phyloP scores from a whole-genome alignment of 768 basidiomycete species.

The Suillus lakei region DNA sequence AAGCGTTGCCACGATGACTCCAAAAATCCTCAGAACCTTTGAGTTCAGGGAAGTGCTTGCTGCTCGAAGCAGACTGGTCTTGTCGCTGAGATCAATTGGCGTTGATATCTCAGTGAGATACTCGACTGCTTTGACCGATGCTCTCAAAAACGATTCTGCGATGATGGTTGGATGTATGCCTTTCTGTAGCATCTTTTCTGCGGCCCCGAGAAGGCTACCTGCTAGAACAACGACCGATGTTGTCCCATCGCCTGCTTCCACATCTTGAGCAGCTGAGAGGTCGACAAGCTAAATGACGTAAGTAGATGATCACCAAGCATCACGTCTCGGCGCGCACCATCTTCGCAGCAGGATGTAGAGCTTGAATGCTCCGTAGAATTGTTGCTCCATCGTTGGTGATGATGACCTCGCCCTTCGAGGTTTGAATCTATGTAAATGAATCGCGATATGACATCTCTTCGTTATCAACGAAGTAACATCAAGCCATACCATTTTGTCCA shows the following conservation, averaged over 20 bases:
- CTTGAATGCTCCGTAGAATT: slow-evolving; percentile 93
- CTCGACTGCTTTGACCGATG: slow-evolving; percentile 92
- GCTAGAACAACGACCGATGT: slow-evolving; percentile 97
- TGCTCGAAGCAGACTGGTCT: slow-evolving; percentile 82
- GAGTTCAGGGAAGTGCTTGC: slow-evolving; percentile 97
- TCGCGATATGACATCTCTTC: slow-evolving; percentile 16
- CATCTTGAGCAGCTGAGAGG: slow-evolving; percentile 95
- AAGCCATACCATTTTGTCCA: slow-evolving; percentile 95
- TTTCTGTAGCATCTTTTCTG: slow-evolving; percentile 95
- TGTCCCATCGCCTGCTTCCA: slow-evolving; percentile 98
- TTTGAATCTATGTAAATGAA: slow-evolving; percentile 76
- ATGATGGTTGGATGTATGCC: slow-evolving; percentile 98
- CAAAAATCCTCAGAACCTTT: slow-evolving; percentile 58
- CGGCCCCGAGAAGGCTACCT: slow-evolving; percentile 89
- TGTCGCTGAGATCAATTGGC: slow-evolving; percentile 90
- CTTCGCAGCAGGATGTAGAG: slow-evolving; percentile 96
- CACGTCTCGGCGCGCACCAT: slow-evolving; percentile 61
- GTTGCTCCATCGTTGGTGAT: slow-evolving; percentile 99
- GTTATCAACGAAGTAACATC: slow-evolving; percentile 17
- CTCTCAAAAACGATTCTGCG: slow-evolving; percentile 93
- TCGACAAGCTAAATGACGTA: slow-evolving; percentile 78
- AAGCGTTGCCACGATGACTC: not conserved
- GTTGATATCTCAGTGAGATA: slow-evolving; percentile 91
- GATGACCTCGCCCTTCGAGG: slow-evolving; percentile 93
- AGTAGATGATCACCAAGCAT: slow-evolving; percentile 8